Conservation (phyloP, 352 stramenopile genomes). For the Phytopythium ostracodes region DNA sequence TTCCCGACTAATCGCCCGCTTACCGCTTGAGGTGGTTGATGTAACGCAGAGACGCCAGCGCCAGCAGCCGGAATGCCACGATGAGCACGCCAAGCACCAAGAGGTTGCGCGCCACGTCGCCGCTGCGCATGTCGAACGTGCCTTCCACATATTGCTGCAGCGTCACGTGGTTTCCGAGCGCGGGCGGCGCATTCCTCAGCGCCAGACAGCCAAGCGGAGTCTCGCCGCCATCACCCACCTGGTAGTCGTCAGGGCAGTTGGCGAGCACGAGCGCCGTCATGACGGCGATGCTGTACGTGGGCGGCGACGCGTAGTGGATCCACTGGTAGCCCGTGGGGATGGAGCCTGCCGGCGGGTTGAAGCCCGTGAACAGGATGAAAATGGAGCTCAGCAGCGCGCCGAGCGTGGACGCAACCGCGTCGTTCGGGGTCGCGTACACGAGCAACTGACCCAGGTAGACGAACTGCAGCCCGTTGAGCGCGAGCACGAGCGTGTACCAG, state of each 20-base stretch:
- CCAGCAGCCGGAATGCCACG: constrained; percentile 37
- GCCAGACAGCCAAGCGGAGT: constrained; percentile 22
- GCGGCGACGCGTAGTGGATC: constrained; percentile 53
- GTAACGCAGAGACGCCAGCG: constrained; percentile 43
- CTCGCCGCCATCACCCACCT: background rate
- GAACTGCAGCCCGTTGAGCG: constrained; percentile 40
- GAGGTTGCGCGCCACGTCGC: constrained; percentile 24
- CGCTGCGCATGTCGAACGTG: constrained; percentile 31
- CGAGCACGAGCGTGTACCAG: constrained; percentile 40
- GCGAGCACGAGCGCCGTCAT: constrained; percentile 34
- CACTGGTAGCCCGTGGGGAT: constrained; percentile 50
- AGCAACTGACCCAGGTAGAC: constrained; percentile 48
- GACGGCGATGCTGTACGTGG: constrained; percentile 37
- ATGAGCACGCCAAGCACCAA: constrained; percentile 35
- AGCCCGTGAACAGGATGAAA: constrained; percentile 51
- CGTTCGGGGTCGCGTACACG: constrained; percentile 38
- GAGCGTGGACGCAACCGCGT: constrained; percentile 38
- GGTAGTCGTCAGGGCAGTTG: constrained; percentile 21
- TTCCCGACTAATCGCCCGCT: background rate
- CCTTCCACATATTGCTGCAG: constrained; percentile 39
- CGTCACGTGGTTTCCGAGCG: constrained; percentile 22
- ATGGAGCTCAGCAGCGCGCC: constrained; percentile 52
- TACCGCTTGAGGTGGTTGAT: constrained; percentile 52
- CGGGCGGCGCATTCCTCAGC: constrained; percentile 23
- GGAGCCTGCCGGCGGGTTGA: constrained; percentile 34